Base-by-base conservation (phyloP, 345 rosid genomes). In the Salix dunnii region DNA sequence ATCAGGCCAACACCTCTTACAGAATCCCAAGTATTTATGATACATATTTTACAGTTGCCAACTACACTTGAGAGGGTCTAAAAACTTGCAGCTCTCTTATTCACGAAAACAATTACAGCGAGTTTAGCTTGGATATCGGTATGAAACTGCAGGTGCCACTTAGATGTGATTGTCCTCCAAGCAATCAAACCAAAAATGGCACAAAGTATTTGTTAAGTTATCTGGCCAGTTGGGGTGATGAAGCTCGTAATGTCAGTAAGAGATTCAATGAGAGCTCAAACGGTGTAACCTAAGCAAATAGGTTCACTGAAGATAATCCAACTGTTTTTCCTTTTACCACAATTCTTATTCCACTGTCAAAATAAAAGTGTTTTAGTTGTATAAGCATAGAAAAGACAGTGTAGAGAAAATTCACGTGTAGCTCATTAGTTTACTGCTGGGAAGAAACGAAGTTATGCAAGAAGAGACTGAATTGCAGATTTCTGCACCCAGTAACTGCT, bases 91-190 rank as follows among this genome's bases (percentile, higher is more conserved):
- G 62, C 18, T 76, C 82, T 55, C 79, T 83, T 51, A 40, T 13
- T 25, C 33, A 60, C 4, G 84, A 80, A 72, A 87, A 87, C 76
- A 73, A 13, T 60, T 79, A 74, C 23, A 16, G 71, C 38, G 81
- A 64, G 40, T 43, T 43, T 53, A 36, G 68, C 53, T 66, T 85
- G 55, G 27, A 48, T 62, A 38, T 16, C 40, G 85, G 88, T 30
- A 71, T 72, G 38, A 58, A 65, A 65, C 28, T 83, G 63, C 67
- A n/a, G 63, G 80, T 83, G 40, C 85, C 85, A 18, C 83, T 86
- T 72, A 40, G 88, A 77, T 86, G 86, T 71, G 94, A 91, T 75
- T 92, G 94, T 87, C 94, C 91, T 28, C 87, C 90, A 18, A 85
- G 74, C 72, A 88, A 85, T 69, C 93, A 90, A 48, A 80, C 79